Percentiles rank a stretch among this genome's conserved stretches.
These are phyloP conservation scores for Verbena officinalis DNA, from an alignment of 257 asterid species.

Conservation along the genomic window DNA sequence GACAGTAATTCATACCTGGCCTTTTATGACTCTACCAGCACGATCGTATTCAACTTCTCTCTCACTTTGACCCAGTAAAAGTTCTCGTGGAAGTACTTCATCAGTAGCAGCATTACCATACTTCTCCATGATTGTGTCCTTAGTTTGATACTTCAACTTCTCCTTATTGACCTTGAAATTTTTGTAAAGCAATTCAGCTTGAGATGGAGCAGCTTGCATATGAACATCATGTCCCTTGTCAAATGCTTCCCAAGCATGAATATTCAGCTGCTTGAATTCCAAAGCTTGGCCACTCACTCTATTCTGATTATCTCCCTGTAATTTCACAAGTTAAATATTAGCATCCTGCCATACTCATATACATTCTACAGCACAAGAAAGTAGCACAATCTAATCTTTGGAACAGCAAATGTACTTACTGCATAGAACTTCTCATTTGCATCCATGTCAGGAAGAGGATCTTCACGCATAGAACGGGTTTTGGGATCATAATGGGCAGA, in stretches of 20 bases:
- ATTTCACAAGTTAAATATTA: constrained; percentile 6
- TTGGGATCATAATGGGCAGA: constrained; percentile 97
- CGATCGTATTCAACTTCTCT: constrained; percentile 89
- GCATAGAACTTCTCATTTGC: constrained; percentile 91
- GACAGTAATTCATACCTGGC: constrained; percentile 66
- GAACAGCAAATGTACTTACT: constrained; percentile 44
- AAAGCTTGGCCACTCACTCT: constrained; percentile 94
- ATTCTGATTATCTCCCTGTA: constrained; percentile 84
- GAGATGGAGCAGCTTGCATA: constrained; percentile 99
- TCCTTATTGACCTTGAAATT: constrained; percentile 81
- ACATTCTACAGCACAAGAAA: constrained; percentile 4
- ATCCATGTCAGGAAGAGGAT: constrained; percentile 97
- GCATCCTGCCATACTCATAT: neutral
- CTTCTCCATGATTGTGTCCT: constrained; percentile 83
- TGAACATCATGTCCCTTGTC: constrained; percentile 97
- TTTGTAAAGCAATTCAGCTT: constrained; percentile 88
- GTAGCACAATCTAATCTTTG: neutral
- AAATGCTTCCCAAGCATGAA: constrained; percentile 98
- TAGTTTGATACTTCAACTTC: constrained; percentile 75
- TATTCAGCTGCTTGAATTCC: constrained; percentile 94
- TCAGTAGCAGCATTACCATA: constrained; percentile 96
- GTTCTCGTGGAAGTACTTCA: constrained; percentile 82
- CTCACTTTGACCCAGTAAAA: constrained; percentile 91
- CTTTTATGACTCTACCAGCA: constrained; percentile 92
- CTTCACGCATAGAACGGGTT: constrained; percentile 99